Conservation (phyloP, 116 monocot genomes). For the Cymodocea nodosa region DNA sequence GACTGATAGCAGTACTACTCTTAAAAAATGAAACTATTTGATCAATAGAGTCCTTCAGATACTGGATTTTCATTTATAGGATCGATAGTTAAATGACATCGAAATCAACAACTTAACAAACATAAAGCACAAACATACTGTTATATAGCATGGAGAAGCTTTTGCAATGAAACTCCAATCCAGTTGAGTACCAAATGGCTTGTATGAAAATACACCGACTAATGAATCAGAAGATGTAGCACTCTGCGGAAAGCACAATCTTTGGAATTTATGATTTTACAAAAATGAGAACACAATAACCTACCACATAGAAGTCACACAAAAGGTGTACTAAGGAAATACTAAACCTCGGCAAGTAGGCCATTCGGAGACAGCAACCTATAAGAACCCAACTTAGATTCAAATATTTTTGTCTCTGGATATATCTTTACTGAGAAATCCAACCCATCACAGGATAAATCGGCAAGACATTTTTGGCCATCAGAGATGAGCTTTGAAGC, state of each 20-base stretch:
- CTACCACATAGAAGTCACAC: neutral
- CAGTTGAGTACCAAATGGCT: constrained; percentile 71
- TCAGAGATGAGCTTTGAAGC: constrained; percentile 62
- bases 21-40: constrained; percentile 87
- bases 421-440: constrained; percentile 69
- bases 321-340: neutral
- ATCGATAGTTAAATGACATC: neutral
- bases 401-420: constrained; percentile 72
- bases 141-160: constrained; percentile 97
- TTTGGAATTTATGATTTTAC: neutral
- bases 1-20: constrained; percentile 59
- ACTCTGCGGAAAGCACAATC: constrained; percentile 39
- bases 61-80: constrained; percentile 27
- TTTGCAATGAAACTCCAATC: constrained; percentile 96
- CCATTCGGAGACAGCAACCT: constrained; percentile 77
- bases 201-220: constrained; percentile 71
- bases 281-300: neutral
- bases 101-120: constrained; percentile 3
- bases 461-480: constrained; percentile 58
- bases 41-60: constrained; percentile 82
- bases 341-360: constrained; percentile 82
- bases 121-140: constrained; percentile 38
- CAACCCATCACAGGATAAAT: constrained; percentile 86
- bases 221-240: constrained; percentile 73
- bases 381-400: constrained; percentile 89